phyloP scores from a whole-genome alignment of 257 asterid genomes.

The Solanum tacnaense region DNA sequence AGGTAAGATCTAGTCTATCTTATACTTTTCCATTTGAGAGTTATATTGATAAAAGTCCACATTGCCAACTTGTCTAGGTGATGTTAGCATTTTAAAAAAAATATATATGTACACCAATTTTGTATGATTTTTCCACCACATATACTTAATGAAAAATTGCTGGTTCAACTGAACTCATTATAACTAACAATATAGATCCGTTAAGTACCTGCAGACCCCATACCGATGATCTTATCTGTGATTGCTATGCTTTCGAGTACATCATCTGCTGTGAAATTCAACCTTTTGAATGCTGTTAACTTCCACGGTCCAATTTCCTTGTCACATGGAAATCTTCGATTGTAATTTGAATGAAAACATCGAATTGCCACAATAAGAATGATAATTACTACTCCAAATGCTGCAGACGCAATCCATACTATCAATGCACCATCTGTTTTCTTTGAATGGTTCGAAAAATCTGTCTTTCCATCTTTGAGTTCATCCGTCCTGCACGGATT shows the following conservation, averaged over 20 bases:
- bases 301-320: constrained; percentile 64
- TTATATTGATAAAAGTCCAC: neutral
- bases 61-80: neutral
- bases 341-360: constrained; percentile 39
- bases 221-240: constrained; percentile 59
- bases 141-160: neutral
- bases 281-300: constrained; percentile 72
- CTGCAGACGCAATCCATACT: constrained; percentile 72
- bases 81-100: neutral
- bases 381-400: constrained; percentile 56
- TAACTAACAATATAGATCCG: neutral
- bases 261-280: constrained; percentile 72
- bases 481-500: constrained; percentile 42
- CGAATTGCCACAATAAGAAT: constrained; percentile 43
- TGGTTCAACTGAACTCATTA: neutral
- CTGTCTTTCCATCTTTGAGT: constrained; percentile 12
- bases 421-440: constrained; percentile 48
- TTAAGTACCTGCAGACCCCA: constrained; percentile 64
- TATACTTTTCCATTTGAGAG: neutral
- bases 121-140: neutral
- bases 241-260: constrained; percentile 45
- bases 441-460: constrained; percentile 29
- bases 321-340: constrained; percentile 23
- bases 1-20: neutral
- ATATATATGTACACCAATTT: neutral